Evolutionary conservation across 495 filamentous ascomycete genomes (phyloP), one percentile per base, ranked within the genome.

Genomic region (Geopyxis carbonaria): DNA sequence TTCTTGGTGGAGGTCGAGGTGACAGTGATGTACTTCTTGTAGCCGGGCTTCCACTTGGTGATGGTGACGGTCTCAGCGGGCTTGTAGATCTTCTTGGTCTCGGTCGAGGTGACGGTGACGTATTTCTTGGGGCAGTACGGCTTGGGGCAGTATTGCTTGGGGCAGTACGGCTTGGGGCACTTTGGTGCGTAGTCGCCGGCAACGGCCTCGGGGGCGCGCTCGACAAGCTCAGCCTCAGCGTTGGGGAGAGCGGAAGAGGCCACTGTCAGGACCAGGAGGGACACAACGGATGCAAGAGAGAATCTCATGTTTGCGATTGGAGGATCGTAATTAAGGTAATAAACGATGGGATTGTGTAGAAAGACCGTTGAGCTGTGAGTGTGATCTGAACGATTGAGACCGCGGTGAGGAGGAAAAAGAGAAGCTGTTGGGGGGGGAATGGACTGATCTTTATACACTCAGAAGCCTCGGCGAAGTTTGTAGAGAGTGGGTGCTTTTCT

Each of bases 271-370:
- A 18, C 24, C 15, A 39, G 30, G 36, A 39, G 22, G 3, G 36
- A 22, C 8, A 30, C 36, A 18, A 39, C 24, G n/a, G 36, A 39
- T 28, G 36, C 36, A 18, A 39, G 22, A 29, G 36, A 14, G 36
- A 39, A 39, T 25, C 30, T 39, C 36, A 39, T 39, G 22, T 34
- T 34, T n/a, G n/a, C n/a, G 31, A 29, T 39, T 9, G 34, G n/a
- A n/a, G n/a, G n/a, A n/a, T n/a, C n/a, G n/a, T n/a, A 22, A 22
- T 37, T 22, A 22, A 22, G 31, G 5, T 11, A 22, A 11, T 5
- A 24, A 23, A 37, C 34, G 34, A 37, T n/a, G 14, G 34, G 27
- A 30, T 37, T 37, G 7, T 10, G 19, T 34, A 34, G 14, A 15
- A 34, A 34, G 31, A n/a, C n/a, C n/a, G n/a, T n/a, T n/a, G n/a